A percentile compares a stretch with the other conserved stretches of the same genome.
Evolutionary conservation across 768 basidiomycete species (phyloP).

Genomic region (Suillus tomentosus): DNA sequence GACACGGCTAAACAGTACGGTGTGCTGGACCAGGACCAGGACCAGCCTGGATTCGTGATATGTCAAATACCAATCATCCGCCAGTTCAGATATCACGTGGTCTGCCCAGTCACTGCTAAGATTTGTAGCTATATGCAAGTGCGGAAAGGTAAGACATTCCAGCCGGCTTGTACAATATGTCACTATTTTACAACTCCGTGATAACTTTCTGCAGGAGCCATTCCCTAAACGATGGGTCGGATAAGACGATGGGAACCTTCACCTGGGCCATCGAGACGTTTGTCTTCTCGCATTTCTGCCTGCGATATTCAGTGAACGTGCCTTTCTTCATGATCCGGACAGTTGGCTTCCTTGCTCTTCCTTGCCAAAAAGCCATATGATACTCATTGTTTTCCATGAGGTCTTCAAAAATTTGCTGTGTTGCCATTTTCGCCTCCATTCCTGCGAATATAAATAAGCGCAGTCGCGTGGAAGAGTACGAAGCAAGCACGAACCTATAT

Average conservation of each 20-base stretch:
- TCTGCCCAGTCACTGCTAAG: no score
- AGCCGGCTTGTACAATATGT: neutral
- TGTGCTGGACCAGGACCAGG: no score
- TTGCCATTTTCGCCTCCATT: conserved; percentile 1
- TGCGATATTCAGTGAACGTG: conserved; percentile 14
- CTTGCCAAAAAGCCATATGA: neutral
- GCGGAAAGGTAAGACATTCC: neutral
- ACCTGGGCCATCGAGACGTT: conserved; percentile 7
- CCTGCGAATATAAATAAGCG: neutral
- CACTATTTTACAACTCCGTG: conserved; percentile 4
- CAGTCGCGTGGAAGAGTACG: neutral
- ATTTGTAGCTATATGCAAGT: no score
- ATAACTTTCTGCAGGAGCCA: conserved; percentile 15
- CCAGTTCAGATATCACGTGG: neutral
- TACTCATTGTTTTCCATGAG: neutral
- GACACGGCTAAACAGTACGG: no score
- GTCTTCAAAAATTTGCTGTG: neutral
- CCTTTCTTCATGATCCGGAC: conserved; percentile 14
- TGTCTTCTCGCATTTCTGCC: conserved; percentile 6
- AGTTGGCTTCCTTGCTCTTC: conserved; percentile 6
- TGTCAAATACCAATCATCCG: neutral
- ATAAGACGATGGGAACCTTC: conserved; percentile 14
- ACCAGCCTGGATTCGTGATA: no score
- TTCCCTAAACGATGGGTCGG: conserved; percentile 4
- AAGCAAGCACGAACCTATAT: neutral